A percentile compares a stretch with the other conserved stretches of the same genome.
Evolutionary conservation across 805 yeast species (phyloP).

Genomic region (Zygoascus flipseniorum): DNA sequence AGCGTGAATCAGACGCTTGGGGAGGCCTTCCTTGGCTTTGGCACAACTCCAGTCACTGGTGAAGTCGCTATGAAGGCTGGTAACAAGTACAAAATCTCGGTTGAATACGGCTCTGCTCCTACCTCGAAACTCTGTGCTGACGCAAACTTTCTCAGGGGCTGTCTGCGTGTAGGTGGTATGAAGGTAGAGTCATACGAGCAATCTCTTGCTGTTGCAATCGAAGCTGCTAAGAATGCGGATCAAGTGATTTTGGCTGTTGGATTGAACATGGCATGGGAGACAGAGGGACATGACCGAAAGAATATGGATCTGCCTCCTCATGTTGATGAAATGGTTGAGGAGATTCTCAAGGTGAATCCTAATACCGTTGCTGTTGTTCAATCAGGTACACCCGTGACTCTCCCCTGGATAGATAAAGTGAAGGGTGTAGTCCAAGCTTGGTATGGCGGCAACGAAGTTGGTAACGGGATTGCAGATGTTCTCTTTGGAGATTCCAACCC

Average conservation of each 20-base stretch:
- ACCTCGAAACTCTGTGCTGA: conserved; percentile 29
- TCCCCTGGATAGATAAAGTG: conserved; percentile 43
- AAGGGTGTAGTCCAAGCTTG: conserved; percentile 44
- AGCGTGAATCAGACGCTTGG: conserved; percentile 43
- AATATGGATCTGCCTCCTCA: conserved; percentile 43
- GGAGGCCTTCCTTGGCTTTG: conserved; percentile 43
- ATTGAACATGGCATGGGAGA: conserved; percentile 46
- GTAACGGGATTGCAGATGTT: conserved; percentile 53
- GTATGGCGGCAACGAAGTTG: conserved; percentile 51
- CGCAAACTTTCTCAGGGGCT: conserved; percentile 24
- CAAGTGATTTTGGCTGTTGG: conserved; percentile 48
- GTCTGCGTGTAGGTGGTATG: conserved; percentile 29
- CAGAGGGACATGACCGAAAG: conserved; percentile 50
- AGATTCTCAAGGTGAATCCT: conserved; percentile 39
- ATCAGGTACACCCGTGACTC: conserved; percentile 52
- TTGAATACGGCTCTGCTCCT: conserved; percentile 45
- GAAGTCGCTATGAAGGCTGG: conserved; percentile 36
- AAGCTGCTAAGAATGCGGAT: conserved; percentile 42
- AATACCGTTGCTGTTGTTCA: conserved; percentile 48
- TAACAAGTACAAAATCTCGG: conserved; percentile 35
- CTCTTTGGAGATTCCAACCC: conserved; percentile 55
- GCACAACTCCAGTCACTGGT: conserved; percentile 42
- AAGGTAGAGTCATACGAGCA: conserved; percentile 25
- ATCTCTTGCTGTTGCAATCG: conserved; percentile 37
- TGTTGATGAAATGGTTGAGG: conserved; percentile 38